Percentiles rank a stretch among this genome's conserved stretches.
Evolutionary conservation across 2,329 filamentous ascomycete species (phyloP).

Genomic region (Verticillium klebahnii): DNA sequence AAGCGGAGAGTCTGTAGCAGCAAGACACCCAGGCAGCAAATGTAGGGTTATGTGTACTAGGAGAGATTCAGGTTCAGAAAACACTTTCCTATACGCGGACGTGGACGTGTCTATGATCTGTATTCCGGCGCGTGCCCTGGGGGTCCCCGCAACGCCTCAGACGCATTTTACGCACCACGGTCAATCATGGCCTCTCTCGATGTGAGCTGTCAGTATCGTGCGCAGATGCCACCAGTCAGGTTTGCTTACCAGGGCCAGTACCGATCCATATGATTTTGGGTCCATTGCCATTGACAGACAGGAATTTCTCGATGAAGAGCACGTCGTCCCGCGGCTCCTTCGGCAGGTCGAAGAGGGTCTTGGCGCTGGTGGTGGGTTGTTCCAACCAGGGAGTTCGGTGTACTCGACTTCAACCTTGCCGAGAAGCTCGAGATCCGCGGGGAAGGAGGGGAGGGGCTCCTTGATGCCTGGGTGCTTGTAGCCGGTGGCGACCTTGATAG

Average conservation of each 20-base stretch:
- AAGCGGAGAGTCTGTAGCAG: too few relatives aligned
- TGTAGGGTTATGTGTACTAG: too few relatives aligned
- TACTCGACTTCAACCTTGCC: slow-evolving; percentile 62
- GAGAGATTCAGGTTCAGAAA: background rate
- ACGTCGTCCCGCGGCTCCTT: slow-evolving; percentile 62
- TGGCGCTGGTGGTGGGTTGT: slow-evolving; percentile 56
- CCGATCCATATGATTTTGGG: slow-evolving; percentile 56
- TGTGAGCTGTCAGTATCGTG: background rate
- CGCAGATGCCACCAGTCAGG: background rate
- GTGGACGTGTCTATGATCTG: background rate
- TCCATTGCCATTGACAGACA: slow-evolving; percentile 48
- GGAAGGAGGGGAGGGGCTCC: slow-evolving; percentile 21
- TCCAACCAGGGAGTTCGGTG: slow-evolving; percentile 66
- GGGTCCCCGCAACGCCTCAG: background rate
- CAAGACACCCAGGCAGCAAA: too few relatives aligned
- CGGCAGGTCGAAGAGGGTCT: slow-evolving; percentile 59
- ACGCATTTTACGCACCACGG: slow-evolving; percentile 11
- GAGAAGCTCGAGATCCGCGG: slow-evolving; percentile 56
- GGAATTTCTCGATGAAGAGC: slow-evolving; percentile 59
- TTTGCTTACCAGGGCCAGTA: slow-evolving; percentile 59
- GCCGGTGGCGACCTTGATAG: too few relatives aligned
- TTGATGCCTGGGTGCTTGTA: too few relatives aligned
- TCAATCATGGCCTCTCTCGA: slow-evolving; percentile 60
- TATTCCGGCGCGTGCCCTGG: background rate
- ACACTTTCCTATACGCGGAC: background rate